Evolutionary conservation across 176 grass and related monocot species (phyloP).

Genomic region (Avena sativa): DNA sequence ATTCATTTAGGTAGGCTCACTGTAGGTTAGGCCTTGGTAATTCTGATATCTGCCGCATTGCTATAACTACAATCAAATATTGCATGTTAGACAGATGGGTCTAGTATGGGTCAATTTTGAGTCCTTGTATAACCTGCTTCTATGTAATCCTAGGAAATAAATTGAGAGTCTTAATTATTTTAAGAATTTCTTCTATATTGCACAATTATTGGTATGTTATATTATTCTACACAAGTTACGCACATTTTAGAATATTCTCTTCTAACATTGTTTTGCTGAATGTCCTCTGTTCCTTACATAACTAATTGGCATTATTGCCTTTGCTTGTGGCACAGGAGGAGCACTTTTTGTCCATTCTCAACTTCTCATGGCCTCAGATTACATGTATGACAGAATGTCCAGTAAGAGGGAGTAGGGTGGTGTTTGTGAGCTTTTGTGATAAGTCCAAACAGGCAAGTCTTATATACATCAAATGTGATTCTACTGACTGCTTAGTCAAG

Average conservation of each 20-base stretch:
- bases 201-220: neutral
- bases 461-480: conserved; percentile 39
- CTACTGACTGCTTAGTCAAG: neutral
- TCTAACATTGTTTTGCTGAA: neutral
- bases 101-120: neutral
- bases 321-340: conserved; percentile 70
- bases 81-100: neutral
- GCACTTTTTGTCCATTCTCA: conserved; percentile 75
- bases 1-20: neutral
- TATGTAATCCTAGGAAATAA: conserved; percentile 2
- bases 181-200: neutral
- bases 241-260: neutral
- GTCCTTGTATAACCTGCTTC: neutral
- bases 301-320: neutral
- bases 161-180: neutral
- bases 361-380: conserved; percentile 88
- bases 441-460: conserved; percentile 64
- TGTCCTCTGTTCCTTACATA: neutral
- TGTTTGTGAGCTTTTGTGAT: conserved; percentile 87
- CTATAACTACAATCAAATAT: neutral
- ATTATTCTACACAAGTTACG: conserved; percentile 20
- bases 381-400: conserved; percentile 80
- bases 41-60: neutral
- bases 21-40: conserved; percentile 11
- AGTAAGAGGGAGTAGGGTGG: conserved; percentile 72